A percentile compares a stretch with the other conserved stretches of the same genome.
phyloP scores from a whole-genome alignment of 768 basidiomycete species.

The Tulasnella sp. region DNA sequence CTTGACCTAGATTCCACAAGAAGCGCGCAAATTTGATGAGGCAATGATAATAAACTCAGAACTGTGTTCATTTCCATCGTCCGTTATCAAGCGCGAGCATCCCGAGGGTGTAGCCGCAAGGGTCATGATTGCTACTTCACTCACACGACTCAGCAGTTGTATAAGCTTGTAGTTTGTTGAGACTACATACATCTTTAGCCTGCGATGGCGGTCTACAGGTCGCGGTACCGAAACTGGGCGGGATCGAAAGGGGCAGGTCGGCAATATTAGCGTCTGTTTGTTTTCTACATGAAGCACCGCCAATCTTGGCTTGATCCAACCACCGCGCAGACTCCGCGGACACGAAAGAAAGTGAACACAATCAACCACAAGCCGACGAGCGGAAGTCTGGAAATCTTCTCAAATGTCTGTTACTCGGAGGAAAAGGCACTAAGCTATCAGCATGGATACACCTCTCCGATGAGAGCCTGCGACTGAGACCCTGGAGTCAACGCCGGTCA shows the following conservation, averaged over 20 bases:
- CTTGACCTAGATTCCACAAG: background rate
- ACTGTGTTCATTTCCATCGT: background rate
- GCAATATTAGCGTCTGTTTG: background rate
- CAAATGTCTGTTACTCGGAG: background rate
- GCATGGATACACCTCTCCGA: background rate
- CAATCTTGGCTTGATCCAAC: background rate
- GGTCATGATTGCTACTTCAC: background rate
- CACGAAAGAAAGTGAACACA: background rate
- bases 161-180: background rate
- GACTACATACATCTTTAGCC: background rate
- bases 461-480: background rate
- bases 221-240: background rate
- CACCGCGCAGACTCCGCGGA: background rate
- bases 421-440: background rate
- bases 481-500: background rate
- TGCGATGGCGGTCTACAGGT: background rate
- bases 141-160: background rate
- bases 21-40: too few relatives aligned
- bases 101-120: background rate
- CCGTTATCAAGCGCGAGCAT: background rate
- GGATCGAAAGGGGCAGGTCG: background rate
- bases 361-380: background rate
- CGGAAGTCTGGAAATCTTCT: background rate
- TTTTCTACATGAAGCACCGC: background rate
- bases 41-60: background rate